These are phyloP conservation scores for Globisporangium parvum DNA, from an alignment of 352 stramenopile species.

Conservation along the genomic window DNA sequence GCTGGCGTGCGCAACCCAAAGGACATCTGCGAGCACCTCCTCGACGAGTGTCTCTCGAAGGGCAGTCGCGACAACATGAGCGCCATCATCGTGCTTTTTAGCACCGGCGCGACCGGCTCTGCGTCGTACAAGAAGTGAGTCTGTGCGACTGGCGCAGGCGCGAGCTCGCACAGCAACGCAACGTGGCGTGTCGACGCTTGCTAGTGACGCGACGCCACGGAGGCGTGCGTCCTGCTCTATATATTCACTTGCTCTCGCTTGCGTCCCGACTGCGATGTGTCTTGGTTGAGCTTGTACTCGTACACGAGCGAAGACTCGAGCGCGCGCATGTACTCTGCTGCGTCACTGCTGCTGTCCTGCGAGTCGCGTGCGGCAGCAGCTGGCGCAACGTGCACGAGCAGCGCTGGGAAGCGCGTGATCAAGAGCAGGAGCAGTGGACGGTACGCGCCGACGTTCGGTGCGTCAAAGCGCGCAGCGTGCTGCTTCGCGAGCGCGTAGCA, in stretches of 20 bases:
- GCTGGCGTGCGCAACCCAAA: conserved; percentile 38
- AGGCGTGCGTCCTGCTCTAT: neutral
- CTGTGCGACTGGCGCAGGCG: no score
- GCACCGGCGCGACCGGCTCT: conserved; percentile 20
- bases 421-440: conserved; percentile 35
- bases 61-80: conserved; percentile 88
- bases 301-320: conserved; percentile 47
- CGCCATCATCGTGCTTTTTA: conserved; percentile 76
- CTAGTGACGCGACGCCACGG: neutral
- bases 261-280: no score
- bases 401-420: conserved; percentile 18
- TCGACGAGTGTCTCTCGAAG: conserved; percentile 79
- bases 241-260: neutral
- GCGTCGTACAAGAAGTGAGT: conserved; percentile 13
- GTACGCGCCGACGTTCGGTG: conserved; percentile 23
- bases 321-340: conserved; percentile 20
- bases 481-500: conserved; percentile 29
- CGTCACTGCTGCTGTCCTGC: neutral
- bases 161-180: no score
- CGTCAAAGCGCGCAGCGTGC: conserved; percentile 24
- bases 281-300: conserved; percentile 36
- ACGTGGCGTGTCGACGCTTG: neutral
- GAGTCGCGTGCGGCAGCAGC: conserved; percentile 3
- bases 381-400: conserved; percentile 17
- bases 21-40: conserved; percentile 65